Evolutionary conservation across 2,329 filamentous ascomycete species (phyloP).

Genomic region (Rachicladosporium sp.): DNA sequence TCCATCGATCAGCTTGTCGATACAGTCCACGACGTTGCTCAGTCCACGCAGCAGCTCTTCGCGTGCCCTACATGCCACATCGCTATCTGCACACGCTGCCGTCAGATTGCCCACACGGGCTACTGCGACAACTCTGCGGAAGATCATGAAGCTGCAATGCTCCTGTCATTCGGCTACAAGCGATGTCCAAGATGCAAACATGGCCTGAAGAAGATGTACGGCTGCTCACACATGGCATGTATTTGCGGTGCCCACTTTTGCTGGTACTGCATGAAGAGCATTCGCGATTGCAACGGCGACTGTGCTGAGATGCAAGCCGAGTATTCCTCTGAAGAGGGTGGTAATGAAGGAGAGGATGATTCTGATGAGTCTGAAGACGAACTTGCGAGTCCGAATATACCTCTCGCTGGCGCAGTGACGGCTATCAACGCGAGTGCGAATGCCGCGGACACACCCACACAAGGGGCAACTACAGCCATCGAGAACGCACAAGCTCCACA

Average conservation of each 20-base stretch:
- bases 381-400: no score
- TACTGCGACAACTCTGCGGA: slow-evolving; percentile 27
- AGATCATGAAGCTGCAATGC: slow-evolving; percentile 24
- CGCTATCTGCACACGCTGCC: slow-evolving; percentile 33
- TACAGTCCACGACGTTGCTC: not conserved
- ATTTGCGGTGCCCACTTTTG: slow-evolving; percentile 40
- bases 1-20: no score
- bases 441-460: no score
- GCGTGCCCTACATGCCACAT: slow-evolving; percentile 33
- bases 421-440: no score
- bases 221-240: slow-evolving; percentile 38
- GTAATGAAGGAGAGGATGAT: slow-evolving; percentile 13
- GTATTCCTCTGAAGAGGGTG: slow-evolving; percentile 6
- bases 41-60: slow-evolving; percentile 13
- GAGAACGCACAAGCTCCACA: no score
- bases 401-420: no score
- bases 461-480: no score
- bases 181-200: slow-evolving; percentile 37
- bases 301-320: slow-evolving; percentile 9
- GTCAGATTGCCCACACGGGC: slow-evolving; percentile 27
- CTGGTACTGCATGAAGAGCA: slow-evolving; percentile 30
- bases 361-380: no score
- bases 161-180: slow-evolving; percentile 36
- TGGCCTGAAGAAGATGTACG: slow-evolving; percentile 37
- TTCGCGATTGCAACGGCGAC: slow-evolving; percentile 23